Evolutionary conservation across 116 monocot genomes (phyloP).

Genomic region (Iris pallida): DNA sequence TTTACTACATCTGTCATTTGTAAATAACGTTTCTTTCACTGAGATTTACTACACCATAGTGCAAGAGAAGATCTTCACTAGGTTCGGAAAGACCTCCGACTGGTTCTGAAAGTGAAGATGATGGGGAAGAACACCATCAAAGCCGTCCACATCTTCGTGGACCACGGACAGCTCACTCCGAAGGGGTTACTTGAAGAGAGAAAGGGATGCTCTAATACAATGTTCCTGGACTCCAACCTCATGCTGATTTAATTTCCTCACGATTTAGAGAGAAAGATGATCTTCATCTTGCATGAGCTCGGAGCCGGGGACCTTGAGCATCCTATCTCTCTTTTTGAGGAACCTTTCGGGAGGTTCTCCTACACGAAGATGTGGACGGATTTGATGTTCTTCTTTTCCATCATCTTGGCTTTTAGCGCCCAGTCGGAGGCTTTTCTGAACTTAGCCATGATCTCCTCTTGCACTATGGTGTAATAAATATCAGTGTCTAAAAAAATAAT

Average conservation of each 20-base stretch:
- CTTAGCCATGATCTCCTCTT: constrained; percentile 74
- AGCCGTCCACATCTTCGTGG: constrained; percentile 70
- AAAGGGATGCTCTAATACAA: constrained; percentile 72
- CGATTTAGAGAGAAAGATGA: too few species aligned
- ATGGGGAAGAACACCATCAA: constrained; percentile 93
- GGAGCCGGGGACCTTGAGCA: constrained; percentile 71
- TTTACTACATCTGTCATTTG: too few species aligned
- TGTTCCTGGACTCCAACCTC: constrained; percentile 62
- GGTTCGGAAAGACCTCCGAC: constrained; percentile 83
- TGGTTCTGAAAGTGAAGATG: constrained; percentile 87
- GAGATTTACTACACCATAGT: constrained; percentile 81
- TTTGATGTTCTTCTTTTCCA: constrained; percentile 88
- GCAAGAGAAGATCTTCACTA: constrained; percentile 74
- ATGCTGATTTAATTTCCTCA: too few species aligned
- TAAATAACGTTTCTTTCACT: constrained; percentile 14
- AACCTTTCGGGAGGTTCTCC: constrained; percentile 67
- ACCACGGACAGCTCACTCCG: constrained; percentile 49
- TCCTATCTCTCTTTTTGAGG: constrained; percentile 70
- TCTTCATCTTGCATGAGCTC: constrained; percentile 74
- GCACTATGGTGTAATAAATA: constrained; percentile 72
- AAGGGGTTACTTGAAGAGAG: constrained; percentile 74
- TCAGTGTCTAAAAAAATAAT: constrained; percentile 52
- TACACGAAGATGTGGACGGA: constrained; percentile 75
- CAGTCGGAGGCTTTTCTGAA: constrained; percentile 86
- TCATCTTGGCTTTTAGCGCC: constrained; percentile 88